Conservation (phyloP, 2,329 filamentous ascomycete species). For the Sporothrix humicola region DNA sequence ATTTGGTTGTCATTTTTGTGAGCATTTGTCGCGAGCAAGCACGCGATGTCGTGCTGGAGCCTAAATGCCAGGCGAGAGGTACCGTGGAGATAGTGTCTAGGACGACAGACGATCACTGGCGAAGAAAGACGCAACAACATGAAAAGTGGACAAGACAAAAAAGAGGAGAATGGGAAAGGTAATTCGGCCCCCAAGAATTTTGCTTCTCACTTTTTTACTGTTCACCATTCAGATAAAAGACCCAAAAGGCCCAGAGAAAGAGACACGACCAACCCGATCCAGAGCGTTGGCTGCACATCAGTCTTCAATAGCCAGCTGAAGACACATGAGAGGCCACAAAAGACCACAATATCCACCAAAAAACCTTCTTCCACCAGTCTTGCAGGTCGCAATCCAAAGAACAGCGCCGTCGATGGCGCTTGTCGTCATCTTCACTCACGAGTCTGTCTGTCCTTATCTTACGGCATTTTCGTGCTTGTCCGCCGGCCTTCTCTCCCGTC, state of each 20-base stretch:
- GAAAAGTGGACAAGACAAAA: neutral
- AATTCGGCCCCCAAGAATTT: neutral
- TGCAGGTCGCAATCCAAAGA: constrained; percentile 24
- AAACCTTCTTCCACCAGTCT: neutral
- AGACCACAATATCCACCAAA: neutral
- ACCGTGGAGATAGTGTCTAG: neutral
- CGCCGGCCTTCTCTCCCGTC: neutral
- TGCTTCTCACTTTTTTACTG: neutral
- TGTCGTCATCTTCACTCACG: constrained; percentile 22
- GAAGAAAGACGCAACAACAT: neutral
- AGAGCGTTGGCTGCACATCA: constrained; percentile 5
- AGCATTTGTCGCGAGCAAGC: neutral
- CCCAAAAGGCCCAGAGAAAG: neutral
- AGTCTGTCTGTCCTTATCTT: constrained; percentile 17
- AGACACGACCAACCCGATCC: neutral
- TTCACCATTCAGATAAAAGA: neutral
- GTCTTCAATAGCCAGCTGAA: constrained; percentile 6
- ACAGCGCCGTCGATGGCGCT: constrained; percentile 10
- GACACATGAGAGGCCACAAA: neutral
- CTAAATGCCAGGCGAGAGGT: neutral
- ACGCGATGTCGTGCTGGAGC: constrained; percentile 24
- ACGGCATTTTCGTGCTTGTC: constrained; percentile 15
- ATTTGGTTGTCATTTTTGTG: too few species aligned
- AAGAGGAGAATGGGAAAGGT: neutral
- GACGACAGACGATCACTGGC: neutral